phyloP scores from a whole-genome alignment of 2,329 filamentous ascomycete species.

The Nannizzia gypsea region DNA sequence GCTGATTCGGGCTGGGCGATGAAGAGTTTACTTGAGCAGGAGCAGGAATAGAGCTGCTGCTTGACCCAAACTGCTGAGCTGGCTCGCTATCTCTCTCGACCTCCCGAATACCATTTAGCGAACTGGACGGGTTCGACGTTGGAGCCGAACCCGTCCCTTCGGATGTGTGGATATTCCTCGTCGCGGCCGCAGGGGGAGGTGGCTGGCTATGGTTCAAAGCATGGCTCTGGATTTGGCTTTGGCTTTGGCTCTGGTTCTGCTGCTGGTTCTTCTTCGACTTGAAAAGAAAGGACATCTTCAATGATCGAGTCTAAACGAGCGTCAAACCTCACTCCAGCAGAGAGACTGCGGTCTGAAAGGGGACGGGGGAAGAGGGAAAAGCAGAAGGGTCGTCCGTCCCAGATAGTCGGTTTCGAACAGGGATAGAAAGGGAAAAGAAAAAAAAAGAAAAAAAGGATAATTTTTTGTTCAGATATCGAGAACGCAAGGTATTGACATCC shows the following conservation, averaged over 20 bases:
- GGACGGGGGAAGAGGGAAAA: not conserved
- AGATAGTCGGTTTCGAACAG: not conserved
- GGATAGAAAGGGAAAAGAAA: too few relatives aligned
- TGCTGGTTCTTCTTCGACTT: conserved; percentile 64
- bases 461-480: not conserved
- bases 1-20: conserved; percentile 54
- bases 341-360: not conserved
- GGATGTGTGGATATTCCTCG: conserved; percentile 44
- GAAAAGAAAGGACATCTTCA: conserved; percentile 66
- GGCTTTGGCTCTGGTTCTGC: not conserved
- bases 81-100: conserved; percentile 25
- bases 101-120: conserved; percentile 37
- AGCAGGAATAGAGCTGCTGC: conserved; percentile 55
- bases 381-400: not conserved
- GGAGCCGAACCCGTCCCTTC: conserved; percentile 37
- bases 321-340: not conserved
- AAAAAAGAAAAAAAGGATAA: not conserved
- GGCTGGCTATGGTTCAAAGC: not conserved
- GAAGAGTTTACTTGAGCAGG: conserved; percentile 53
- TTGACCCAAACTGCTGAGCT: conserved; percentile 46
- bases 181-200: not conserved
- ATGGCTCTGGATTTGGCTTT: not conserved
- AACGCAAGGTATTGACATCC: not conserved
- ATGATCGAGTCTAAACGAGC: not conserved
- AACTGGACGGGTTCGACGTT: conserved; percentile 25